Evolutionary conservation across 1,284 basidiomycete genomes (phyloP), one percentile per base, ranked within the genome.

Genomic region (Fistulina hepatica): DNA sequence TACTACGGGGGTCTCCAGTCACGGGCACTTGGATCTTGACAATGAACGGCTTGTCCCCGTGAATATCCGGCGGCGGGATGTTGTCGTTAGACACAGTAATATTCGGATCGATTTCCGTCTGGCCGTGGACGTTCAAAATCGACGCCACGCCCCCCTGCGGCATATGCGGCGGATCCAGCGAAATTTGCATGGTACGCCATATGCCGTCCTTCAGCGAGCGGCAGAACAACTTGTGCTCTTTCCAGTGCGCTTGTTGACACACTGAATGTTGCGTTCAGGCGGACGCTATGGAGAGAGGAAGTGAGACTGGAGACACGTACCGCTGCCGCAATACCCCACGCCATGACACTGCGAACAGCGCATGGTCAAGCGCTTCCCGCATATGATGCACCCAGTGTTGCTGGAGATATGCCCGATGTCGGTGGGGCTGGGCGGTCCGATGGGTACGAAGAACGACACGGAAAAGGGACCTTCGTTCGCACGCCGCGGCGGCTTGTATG

Each of bases 301-400:
- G 21, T 9, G 7, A 27, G 15, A 11, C 12, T 12, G 12, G 25
- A 12, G 12, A 27, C 15, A 31, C 46, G 26, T 28, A 58, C 58
- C 51, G 41, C 35, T 23, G 6, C 51, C 47, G 39, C 57, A 60
- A 39, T 60, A 60, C 8, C 49, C 42, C 19, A 52, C 51, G 1
- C 54, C 52, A 16, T 54, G 49, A 36, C 58, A 60, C 15, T 50
- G 50, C 0, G 51, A 34, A 38, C 58, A 60, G 19, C 51, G 49
- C 15, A 39, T 51, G 6, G 37, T 43, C 1, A 45, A 44, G 16
- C 44, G 45, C 23, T 48, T 44, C 2, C 56, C 57, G 31, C 58
- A 60, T 3, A 55, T 39, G 2, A 42, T 44, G 38, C 58, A 60
- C 4, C 55, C 58, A 12, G 48, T 46, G 34, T 57, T 49, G 12